Percentiles rank a stretch among this genome's conserved stretches.
phyloP scores from a whole-genome alignment of 2,329 filamentous ascomycete species.

The Hymenotorrendiella dingleyae region DNA sequence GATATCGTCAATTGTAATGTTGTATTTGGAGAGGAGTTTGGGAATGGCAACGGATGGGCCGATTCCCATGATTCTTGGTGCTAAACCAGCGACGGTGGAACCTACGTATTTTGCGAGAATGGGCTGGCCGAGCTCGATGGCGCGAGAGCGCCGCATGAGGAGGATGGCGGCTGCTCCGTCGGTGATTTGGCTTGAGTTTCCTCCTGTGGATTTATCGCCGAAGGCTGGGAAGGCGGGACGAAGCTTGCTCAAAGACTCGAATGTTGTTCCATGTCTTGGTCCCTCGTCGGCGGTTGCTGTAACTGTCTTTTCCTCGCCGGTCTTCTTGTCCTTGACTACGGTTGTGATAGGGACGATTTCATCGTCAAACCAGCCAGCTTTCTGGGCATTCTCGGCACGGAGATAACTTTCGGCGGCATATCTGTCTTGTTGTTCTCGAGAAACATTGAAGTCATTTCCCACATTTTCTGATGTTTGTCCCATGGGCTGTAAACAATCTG shows the following conservation, averaged over 20 bases:
- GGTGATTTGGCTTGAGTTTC: constrained; percentile 91
- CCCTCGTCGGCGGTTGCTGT: constrained; percentile 84
- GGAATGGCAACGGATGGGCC: constrained; percentile 68
- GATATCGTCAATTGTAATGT: constrained; percentile 72
- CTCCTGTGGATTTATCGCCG: constrained; percentile 80
- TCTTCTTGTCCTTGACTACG: constrained; percentile 65
- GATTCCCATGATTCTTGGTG: constrained; percentile 96
- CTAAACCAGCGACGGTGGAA: constrained; percentile 81
- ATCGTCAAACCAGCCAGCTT: constrained; percentile 78
- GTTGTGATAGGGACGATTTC: constrained; percentile 84
- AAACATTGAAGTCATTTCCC: constrained; percentile 74
- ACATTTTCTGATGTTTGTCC: constrained; percentile 87
- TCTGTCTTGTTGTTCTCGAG: constrained; percentile 68
- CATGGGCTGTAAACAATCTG: constrained; percentile 84
- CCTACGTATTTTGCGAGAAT: constrained; percentile 93
- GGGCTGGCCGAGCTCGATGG: constrained; percentile 78
- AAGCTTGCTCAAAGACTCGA: constrained; percentile 76
- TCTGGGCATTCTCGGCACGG: constrained; percentile 79
- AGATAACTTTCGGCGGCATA: constrained; percentile 87
- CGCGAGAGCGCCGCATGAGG: constrained; percentile 90
- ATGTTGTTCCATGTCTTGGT: constrained; percentile 83
- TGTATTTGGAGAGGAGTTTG: constrained; percentile 79
- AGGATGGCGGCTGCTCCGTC: constrained; percentile 84
- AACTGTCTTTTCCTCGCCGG: constrained; percentile 64
- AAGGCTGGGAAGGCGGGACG: constrained; percentile 85